Evolutionary conservation across 768 basidiomycete species (phyloP), one percentile per base, ranked within the genome.

Genomic region (Russula abietina): DNA sequence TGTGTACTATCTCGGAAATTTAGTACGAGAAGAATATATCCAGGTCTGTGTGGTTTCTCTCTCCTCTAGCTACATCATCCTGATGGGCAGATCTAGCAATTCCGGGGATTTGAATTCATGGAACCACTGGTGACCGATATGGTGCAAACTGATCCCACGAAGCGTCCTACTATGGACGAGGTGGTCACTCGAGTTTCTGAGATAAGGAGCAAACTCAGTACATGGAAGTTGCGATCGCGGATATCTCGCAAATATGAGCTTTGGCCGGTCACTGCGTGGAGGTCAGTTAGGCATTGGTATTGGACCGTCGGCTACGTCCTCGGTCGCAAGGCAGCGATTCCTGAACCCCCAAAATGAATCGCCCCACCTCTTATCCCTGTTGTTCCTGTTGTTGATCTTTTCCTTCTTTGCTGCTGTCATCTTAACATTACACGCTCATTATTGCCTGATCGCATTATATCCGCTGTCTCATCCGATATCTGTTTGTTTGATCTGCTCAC

Each of bases 81-180:
- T 54, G 43, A 54, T 11, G 1, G 17, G 28, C 7, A 36, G 7
- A 43, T 11, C 10, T 11, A 55, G 55, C 11, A 30, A 43, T 55
- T 30, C 12, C 3, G 6, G 19, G 55, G 39, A 17, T 55, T 55
- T 17, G 49, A 52, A 5, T 63, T 63, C 26, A 52, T 63, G 28
- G 14, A 53, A 14, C 22, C 24, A 48, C 53, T 69, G 10, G 66
- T 68, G n/a, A 59, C 52, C 0, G 74, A 75, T 28, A 78, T 78
- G 76, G 67, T 72, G 49, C 57, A n/a, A n/a, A n/a, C n/a, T n/a
- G n/a, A n/a, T n/a, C n/a, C n/a, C n/a, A n/a, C n/a, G n/a, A n/a
- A n/a, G n/a, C n/a, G n/a, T n/a, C n/a, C n/a, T n/a, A n/a, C n/a
- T n/a, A n/a, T n/a, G n/a, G n/a, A n/a, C n/a, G n/a, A n/a, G n/a